These are phyloP conservation scores for Botrytis squamosa DNA, from an alignment of 2,329 filamentous ascomycete genomes.

Conservation along the genomic window DNA sequence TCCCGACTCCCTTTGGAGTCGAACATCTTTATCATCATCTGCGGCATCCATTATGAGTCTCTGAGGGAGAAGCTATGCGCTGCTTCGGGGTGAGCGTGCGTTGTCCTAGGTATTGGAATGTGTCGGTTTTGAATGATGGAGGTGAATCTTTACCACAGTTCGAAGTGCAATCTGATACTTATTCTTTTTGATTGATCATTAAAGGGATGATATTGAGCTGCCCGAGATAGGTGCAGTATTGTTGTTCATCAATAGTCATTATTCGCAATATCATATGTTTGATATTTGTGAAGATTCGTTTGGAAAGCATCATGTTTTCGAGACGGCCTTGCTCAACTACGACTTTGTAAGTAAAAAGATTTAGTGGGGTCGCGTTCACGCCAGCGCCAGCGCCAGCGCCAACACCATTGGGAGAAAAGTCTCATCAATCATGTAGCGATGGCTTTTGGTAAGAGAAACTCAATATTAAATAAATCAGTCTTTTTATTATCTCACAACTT, in stretches of 20 bases:
- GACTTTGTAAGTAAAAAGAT: constrained; percentile 1
- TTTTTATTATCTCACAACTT: background rate
- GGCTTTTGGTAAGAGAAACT: background rate
- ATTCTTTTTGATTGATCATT: background rate
- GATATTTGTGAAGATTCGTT: background rate
- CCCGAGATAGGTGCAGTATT: background rate
- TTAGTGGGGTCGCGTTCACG: constrained; percentile 10
- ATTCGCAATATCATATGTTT: background rate
- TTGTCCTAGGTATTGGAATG: background rate
- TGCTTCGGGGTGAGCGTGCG: background rate
- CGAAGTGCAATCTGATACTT: constrained; percentile 3
- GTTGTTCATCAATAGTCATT: background rate
- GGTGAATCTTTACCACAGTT: background rate
- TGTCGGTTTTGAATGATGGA: background rate
- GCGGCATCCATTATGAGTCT: constrained; percentile 54
- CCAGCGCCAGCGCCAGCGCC: background rate
- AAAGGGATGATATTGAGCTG: no score
- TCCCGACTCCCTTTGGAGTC: constrained; percentile 59
- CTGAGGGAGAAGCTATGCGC: background rate
- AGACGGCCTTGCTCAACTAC: background rate
- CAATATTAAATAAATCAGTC: background rate
- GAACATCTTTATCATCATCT: constrained; percentile 60
- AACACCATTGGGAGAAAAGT: background rate
- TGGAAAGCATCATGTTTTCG: background rate
- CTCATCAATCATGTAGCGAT: background rate